Percentiles rank a stretch among this genome's conserved stretches.
Conservation (phyloP, 75 land plant species). For the Cunninghamia lanceolata region DNA sequence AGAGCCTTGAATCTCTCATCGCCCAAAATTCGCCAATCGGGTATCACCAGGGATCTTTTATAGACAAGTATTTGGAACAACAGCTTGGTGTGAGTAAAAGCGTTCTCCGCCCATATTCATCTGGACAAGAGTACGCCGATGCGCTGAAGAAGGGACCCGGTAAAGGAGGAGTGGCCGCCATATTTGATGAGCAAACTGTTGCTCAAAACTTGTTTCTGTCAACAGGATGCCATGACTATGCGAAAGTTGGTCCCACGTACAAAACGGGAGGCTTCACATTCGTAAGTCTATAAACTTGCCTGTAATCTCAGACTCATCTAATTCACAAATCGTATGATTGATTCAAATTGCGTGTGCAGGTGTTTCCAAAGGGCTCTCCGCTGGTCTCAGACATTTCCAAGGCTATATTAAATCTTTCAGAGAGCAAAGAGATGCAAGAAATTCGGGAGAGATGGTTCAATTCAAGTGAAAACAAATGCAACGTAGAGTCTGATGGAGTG, state of each 20-base stretch:
- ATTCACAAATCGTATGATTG: not conserved
- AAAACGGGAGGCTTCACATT: slow-evolving; percentile 21
- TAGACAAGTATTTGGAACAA: slow-evolving; percentile 22
- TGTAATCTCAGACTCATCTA: not conserved
- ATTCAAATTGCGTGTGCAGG: slow-evolving; percentile 22
- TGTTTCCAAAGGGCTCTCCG: slow-evolving; percentile 65
- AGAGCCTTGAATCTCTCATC: slow-evolving; percentile 21
- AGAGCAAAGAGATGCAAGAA: slow-evolving; percentile 38
- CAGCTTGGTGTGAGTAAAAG: slow-evolving; percentile 18
- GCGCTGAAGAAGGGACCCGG: slow-evolving; percentile 31
- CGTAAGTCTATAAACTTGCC: slow-evolving; percentile 8
- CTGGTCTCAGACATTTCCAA: slow-evolving; percentile 44
- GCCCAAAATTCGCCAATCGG: slow-evolving; percentile 27
- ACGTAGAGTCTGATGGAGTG: not conserved
- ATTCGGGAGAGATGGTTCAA: slow-evolving; percentile 39
- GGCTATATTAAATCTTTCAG: slow-evolving; percentile 47
- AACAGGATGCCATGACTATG: slow-evolving; percentile 10
- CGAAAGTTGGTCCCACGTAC: slow-evolving; percentile 12
- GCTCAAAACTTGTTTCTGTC: slow-evolving; percentile 22
- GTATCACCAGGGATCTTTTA: slow-evolving; percentile 41
- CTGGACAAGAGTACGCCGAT: slow-evolving; percentile 21
- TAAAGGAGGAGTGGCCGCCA: slow-evolving; percentile 35
- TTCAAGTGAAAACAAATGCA: slow-evolving; percentile 15
- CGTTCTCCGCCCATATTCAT: slow-evolving; percentile 14
- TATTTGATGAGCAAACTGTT: slow-evolving; percentile 23